These are phyloP conservation scores for Escovopsis sp. DNA, from an alignment of 2,329 filamentous ascomycete species.

Conservation along the genomic window DNA sequence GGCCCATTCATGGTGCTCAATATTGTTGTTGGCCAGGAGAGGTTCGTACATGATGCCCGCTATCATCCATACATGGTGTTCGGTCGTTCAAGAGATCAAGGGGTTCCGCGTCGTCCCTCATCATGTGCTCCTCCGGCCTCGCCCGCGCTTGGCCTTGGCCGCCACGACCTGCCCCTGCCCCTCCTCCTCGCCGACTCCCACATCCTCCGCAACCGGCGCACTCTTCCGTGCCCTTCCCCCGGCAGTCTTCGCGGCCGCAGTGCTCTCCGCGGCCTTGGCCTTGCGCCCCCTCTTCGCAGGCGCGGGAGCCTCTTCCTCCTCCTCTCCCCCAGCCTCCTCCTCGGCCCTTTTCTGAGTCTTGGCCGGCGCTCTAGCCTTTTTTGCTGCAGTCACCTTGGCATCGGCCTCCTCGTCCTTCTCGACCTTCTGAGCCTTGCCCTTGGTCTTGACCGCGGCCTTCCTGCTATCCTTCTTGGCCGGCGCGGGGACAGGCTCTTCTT, in stretches of 20 bases:
- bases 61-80: too few relatives aligned
- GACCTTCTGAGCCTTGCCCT: slow-evolving; percentile 1
- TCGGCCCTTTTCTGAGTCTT: too few relatives aligned
- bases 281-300: slow-evolving; percentile 6
- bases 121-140: slow-evolving; percentile 11
- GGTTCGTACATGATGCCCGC: too few relatives aligned
- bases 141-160: slow-evolving; percentile 8
- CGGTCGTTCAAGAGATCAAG: too few relatives aligned
- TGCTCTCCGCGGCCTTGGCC: slow-evolving; percentile 4
- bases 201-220: neutral
- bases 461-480: slow-evolving; percentile 4
- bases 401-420: slow-evolving; percentile 1
- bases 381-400: too few relatives aligned
- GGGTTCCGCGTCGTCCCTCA: too few relatives aligned
- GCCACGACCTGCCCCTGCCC: slow-evolving; percentile 1
- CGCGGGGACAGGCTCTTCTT: slow-evolving; percentile 3
- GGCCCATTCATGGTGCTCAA: too few relatives aligned
- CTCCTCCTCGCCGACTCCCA: neutral
- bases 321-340: neutral
- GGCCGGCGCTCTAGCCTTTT: too few relatives aligned
- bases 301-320: slow-evolving; percentile 4
- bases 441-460: slow-evolving; percentile 4
- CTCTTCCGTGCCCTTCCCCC: slow-evolving; percentile 15
- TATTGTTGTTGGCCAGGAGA: too few relatives aligned
- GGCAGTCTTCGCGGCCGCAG: slow-evolving; percentile 7